These are phyloP conservation scores for Phytophthora pseudosyringae DNA, from an alignment of 352 stramenopile species.

Conservation along the genomic window DNA sequence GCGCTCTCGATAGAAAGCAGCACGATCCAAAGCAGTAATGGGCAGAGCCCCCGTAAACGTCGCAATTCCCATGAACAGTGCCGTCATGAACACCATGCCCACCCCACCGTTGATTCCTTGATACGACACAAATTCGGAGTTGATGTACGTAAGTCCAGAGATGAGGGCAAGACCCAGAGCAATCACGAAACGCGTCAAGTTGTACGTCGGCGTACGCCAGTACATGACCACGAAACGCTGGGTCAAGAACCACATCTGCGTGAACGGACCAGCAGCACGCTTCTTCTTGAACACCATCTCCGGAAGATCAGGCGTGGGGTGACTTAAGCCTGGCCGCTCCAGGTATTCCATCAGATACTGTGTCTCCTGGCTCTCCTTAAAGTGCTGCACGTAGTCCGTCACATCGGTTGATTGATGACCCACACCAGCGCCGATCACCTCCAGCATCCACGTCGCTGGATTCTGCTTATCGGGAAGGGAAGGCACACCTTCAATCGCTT, in stretches of 20 bases:
- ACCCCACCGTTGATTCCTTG: slow-evolving; percentile 54
- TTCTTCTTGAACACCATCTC: slow-evolving; percentile 46
- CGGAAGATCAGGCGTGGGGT: slow-evolving; percentile 16
- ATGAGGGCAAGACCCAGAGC: slow-evolving; percentile 64
- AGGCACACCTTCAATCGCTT: slow-evolving; percentile 32
- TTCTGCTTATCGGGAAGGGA: slow-evolving; percentile 40
- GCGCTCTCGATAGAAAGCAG: slow-evolving; percentile 71
- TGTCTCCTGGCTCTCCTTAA: slow-evolving; percentile 40
- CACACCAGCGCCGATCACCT: slow-evolving; percentile 44
- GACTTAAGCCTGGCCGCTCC: slow-evolving; percentile 28
- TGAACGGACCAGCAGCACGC: slow-evolving; percentile 35
- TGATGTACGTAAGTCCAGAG: slow-evolving; percentile 26
- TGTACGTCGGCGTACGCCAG: slow-evolving; percentile 88
- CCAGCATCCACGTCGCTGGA: slow-evolving; percentile 67
- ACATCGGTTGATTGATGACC: slow-evolving; percentile 1
- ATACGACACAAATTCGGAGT: slow-evolving; percentile 32
- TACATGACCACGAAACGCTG: slow-evolving; percentile 40
- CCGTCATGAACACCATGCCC: slow-evolving; percentile 80
- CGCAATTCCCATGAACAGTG: slow-evolving; percentile 79
- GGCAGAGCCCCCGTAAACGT: slow-evolving; percentile 77
- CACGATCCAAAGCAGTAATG: slow-evolving; percentile 81
- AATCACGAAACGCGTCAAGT: slow-evolving; percentile 72
- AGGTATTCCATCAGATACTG: slow-evolving; percentile 21
- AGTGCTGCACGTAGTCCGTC: slow-evolving; percentile 51
- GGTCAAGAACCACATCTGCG: slow-evolving; percentile 36